Evolutionary conservation across 768 basidiomycete species (phyloP), one percentile per base, ranked within the genome.

Genomic region (Hericium erinaceus): DNA sequence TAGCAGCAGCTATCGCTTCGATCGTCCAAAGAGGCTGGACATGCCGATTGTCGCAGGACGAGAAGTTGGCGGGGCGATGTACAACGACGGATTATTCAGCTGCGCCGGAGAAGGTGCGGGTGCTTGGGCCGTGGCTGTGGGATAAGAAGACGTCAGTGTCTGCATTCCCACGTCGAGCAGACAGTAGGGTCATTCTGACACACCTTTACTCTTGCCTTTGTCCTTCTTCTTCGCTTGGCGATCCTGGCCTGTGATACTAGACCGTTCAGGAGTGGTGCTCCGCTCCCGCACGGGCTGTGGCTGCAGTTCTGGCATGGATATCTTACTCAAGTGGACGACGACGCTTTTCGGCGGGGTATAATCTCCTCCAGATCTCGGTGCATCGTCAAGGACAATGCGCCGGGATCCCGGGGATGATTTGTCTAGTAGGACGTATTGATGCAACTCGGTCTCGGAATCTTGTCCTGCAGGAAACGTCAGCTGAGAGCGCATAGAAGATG

Each of bases 221-320:
- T 51, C 74, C 70, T 0, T 73, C 48, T 12, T 69, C 65, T 11
- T 65, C 59, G 39, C 33, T 28, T 66, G 74, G 62, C 61, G 15
- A 58, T 61, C 18, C 28, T 26, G 2, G 65, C 59, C 39, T 28
- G 16, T 38, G 28, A 37, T 33, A 33, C 8, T 8, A 33, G 33
- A 33, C 33, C 33, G 33, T 10, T 33, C 33, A 1, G 33, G 33
- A 33, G 33, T 33, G 9, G 33, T 33, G 24, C 48, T n/a, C n/a
- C 22, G 40, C 15, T 48, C 38, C 53, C n/a, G n/a, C n/a, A 9
- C 44, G 44, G 44, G 12, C 44, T 46, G n/a, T n/a, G 87, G 87
- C 64, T 80, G 79, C 15, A 93, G 77, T 66, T 93, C 90, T 0
- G 89, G 90, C 82, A 93, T 92, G 13, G 84, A 75, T 51, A 93